phyloP scores from a whole-genome alignment of 2,329 filamentous ascomycete species.

The Myriosclerotinia scirpicola region DNA sequence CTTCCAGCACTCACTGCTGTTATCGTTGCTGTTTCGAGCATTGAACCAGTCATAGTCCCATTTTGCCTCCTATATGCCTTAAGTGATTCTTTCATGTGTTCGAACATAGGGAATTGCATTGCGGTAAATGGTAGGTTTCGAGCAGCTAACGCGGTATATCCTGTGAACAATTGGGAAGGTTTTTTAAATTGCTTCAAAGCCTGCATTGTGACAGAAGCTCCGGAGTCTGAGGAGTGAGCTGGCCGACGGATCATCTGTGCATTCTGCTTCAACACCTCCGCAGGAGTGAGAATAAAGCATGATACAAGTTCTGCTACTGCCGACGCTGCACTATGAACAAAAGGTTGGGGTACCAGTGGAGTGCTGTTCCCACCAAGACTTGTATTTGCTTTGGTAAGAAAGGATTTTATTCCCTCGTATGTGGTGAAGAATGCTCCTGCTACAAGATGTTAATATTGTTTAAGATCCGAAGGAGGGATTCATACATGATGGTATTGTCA shows the following conservation, averaged over 20 bases:
- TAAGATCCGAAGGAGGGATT: neutral
- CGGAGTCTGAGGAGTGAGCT: constrained; percentile 31
- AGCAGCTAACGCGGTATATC: constrained; percentile 78
- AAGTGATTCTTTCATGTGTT: constrained; percentile 61
- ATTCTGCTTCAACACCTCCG: constrained; percentile 91
- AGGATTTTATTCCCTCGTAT: constrained; percentile 74
- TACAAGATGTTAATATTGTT: constrained; percentile 41
- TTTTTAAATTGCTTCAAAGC: constrained; percentile 58
- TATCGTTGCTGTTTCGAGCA: constrained; percentile 67
- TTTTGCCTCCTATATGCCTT: constrained; percentile 45
- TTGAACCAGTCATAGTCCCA: constrained; percentile 30
- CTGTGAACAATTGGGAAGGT: constrained; percentile 59
- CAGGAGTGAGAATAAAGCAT: constrained; percentile 82
- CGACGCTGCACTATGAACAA: constrained; percentile 73
- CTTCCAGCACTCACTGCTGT: constrained; percentile 72
- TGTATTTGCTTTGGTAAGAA: constrained; percentile 55
- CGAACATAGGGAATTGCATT: constrained; percentile 85
- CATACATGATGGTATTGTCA: constrained; percentile 81
- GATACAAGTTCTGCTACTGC: constrained; percentile 78
- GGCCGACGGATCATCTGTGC: constrained; percentile 71
- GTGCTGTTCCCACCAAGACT: constrained; percentile 51
- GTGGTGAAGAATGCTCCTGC: constrained; percentile 88
- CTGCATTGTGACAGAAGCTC: constrained; percentile 50
- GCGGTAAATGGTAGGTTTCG: constrained; percentile 86
- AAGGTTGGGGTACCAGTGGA: constrained; percentile 65